Evolutionary conservation across 768 basidiomycete genomes (phyloP), one percentile per base, ranked within the genome.

Genomic region (Calvatia gigantea): DNA sequence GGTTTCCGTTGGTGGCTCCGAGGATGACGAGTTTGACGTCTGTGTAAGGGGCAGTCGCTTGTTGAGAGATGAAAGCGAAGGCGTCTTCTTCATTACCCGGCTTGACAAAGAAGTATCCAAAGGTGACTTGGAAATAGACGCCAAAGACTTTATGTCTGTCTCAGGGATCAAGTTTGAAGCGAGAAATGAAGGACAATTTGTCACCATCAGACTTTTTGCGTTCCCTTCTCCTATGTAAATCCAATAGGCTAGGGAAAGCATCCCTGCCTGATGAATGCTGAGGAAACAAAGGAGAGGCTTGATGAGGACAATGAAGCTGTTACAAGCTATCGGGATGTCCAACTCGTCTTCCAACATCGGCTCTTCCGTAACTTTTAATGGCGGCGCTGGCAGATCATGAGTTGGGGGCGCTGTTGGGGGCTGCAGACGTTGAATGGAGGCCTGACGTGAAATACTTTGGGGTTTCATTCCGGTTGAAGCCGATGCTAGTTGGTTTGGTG

Each of bases 31-130:
- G 59, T 56, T 6, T 70, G 62, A 5, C 63, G 64, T 55, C 45
- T 70, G 65, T n/a, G 65, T 61, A 12, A 66, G 70, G 59, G 67
- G 66, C 19, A 61, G 60, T 19, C 65, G 66, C 61, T 73, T 75
- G 33, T 66, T 66, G 35, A 86, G 69, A 48, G 79, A 83, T 60
- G 81, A 78, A 54, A 85, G 81, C 11, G 86, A 87, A 17, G 78
- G 53, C 3, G 78, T 76, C 61, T 83, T 85, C 66, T 78, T 85
- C 54, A 81, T 65, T 12, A 70, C 72, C 29, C 69, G 72, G 21
- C 70, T 62, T 12, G 69, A 63, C 44, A 62, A 45, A 32, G 61
- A 58, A 17, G 63, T 62, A 48, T 64, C 60, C 48, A 60, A 58
- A 14, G 58, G 41, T 27, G 49, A 19, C 48, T 57, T 64, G 25